These are phyloP conservation scores for Chaetomium fimeti DNA, from an alignment of 495 filamentous ascomycete genomes.

Conservation along the genomic window DNA sequence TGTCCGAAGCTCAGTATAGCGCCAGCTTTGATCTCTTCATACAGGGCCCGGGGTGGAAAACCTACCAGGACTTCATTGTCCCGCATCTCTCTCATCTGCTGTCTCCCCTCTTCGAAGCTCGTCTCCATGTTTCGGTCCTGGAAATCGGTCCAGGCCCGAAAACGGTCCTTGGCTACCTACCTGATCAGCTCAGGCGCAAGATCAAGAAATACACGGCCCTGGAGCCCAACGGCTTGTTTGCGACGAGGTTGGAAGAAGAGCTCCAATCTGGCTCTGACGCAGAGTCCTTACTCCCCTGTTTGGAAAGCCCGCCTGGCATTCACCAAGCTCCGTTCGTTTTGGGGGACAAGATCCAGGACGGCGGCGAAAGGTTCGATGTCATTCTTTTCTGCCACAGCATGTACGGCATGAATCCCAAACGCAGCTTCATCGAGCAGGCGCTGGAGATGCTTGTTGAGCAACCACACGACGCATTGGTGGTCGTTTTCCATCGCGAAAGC, in stretches of 20 bases:
- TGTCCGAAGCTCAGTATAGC: constrained; percentile 56
- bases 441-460: constrained; percentile 52
- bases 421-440: constrained; percentile 48
- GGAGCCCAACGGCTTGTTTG: constrained; percentile 57
- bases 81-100: constrained; percentile 56
- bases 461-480: constrained; percentile 49
- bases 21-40: constrained; percentile 53
- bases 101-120: constrained; percentile 48
- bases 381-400: constrained; percentile 65
- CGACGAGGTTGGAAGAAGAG: constrained; percentile 50
- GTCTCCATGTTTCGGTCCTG: constrained; percentile 51
- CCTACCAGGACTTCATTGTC: constrained; percentile 58
- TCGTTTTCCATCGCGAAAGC: constrained; percentile 56
- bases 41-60: constrained; percentile 44
- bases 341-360: not conserved
- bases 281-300: constrained; percentile 49
- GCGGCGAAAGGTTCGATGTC: constrained; percentile 52
- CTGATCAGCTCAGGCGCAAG: constrained; percentile 45
- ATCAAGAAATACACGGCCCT: constrained; percentile 55
- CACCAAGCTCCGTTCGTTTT: constrained; percentile 47
- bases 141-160: constrained; percentile 62
- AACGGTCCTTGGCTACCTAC: constrained; percentile 56
- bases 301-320: constrained; percentile 44
- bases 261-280: constrained; percentile 40
- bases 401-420: constrained; percentile 59